These are phyloP conservation scores for Brassica carinata DNA, from an alignment of 345 rosid genomes.

Conservation along the genomic window DNA sequence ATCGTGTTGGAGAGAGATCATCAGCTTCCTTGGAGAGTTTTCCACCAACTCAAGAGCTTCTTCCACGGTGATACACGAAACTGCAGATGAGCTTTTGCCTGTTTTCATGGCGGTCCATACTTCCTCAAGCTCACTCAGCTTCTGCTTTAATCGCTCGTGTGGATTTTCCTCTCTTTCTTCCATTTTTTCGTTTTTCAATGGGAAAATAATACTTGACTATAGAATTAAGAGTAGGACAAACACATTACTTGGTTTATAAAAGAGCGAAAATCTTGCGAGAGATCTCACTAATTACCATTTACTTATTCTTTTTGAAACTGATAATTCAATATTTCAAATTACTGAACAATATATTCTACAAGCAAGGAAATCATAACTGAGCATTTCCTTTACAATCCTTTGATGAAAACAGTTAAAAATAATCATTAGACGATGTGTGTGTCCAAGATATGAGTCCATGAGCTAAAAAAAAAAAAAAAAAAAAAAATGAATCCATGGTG, in stretches of 20 bases:
- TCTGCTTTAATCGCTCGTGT: constrained; percentile 37
- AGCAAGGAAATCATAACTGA: constrained; percentile 36
- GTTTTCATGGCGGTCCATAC: constrained; percentile 51
- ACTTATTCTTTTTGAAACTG: neutral
- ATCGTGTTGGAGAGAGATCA: constrained; percentile 51
- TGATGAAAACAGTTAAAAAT: neutral
- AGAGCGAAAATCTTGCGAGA: neutral
- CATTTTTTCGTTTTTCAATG: neutral
- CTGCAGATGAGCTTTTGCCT: constrained; percentile 33
- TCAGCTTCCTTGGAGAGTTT: constrained; percentile 53
- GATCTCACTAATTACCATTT: neutral
- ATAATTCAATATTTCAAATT: constrained; percentile 3
- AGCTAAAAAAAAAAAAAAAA: constrained; percentile 6
- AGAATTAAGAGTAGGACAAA: constrained; percentile 6
- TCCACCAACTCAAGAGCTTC: constrained; percentile 39
- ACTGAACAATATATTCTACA: constrained; percentile 12
- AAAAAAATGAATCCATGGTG: constrained; percentile 32
- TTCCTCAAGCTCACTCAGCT: constrained; percentile 37
- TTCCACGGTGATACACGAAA: constrained; percentile 34
- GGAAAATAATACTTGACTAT: neutral
- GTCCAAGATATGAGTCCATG: constrained; percentile 64
- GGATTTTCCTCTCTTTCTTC: constrained; percentile 28
- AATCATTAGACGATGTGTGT: constrained; percentile 46
- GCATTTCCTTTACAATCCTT: constrained; percentile 1
- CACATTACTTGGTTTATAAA: neutral